Conservation (phyloP, 257 asterid species). For the Misopates orontium region DNA sequence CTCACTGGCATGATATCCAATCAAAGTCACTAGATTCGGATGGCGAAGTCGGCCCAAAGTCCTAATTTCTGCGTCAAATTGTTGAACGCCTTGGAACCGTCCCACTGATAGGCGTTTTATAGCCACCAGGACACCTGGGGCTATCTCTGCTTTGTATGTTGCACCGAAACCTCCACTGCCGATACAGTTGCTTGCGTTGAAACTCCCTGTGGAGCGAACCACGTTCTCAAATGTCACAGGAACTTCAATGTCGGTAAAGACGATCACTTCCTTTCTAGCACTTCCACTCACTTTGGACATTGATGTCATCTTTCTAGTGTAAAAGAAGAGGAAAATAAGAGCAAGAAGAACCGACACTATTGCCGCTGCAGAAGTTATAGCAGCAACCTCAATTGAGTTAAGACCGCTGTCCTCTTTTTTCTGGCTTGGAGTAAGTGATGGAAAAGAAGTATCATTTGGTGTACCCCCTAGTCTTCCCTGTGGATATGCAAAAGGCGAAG, state of each 20-base stretch:
- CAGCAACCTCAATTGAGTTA: conserved; percentile 79
- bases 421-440: conserved; percentile 36
- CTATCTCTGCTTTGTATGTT: conserved; percentile 88
- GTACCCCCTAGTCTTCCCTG: conserved; percentile 48
- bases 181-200: conserved; percentile 85
- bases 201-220: conserved; percentile 72
- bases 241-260: conserved; percentile 71
- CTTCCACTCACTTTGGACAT: conserved; percentile 87
- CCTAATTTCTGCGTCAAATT: conserved; percentile 79
- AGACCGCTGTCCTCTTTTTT: conserved; percentile 36
- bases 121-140: conserved; percentile 82
- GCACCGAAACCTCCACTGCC: conserved; percentile 98
- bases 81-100: conserved; percentile 73
- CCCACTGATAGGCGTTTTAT: conserved; percentile 85
- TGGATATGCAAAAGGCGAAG: conserved; percentile 51
- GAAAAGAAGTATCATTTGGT: conserved; percentile 34
- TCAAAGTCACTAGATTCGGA: conserved; percentile 81
- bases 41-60: conserved; percentile 83
- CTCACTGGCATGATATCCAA: conserved; percentile 88
- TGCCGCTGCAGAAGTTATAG: conserved; percentile 80
- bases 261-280: conserved; percentile 68
- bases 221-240: conserved; percentile 78
- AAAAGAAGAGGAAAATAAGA: conserved; percentile 63
- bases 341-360: conserved; percentile 75
- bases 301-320: conserved; percentile 77